Evolutionary conservation across 2,329 filamentous ascomycete species (phyloP).

Genomic region (Myrmaecium sp.): DNA sequence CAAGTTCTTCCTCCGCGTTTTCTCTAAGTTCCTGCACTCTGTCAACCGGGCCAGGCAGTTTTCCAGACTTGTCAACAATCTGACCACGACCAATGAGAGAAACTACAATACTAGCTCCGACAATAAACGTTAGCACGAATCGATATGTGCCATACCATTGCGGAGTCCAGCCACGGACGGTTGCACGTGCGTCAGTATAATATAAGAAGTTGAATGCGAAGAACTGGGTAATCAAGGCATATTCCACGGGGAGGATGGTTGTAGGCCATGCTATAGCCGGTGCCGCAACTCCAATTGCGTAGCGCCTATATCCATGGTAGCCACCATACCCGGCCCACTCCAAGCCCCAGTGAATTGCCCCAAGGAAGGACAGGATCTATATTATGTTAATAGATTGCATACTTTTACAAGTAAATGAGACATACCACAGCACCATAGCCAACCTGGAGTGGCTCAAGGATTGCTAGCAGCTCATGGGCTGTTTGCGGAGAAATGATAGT

Average conservation of each 20-base stretch:
- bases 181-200: conserved; percentile 63
- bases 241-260: conserved; percentile 65
- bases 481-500: conserved; percentile 52
- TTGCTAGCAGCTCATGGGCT: conserved; percentile 52
- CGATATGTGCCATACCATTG: conserved; percentile 79
- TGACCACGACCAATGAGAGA: conserved; percentile 71
- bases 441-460: conserved; percentile 75
- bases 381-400: conserved; percentile 1
- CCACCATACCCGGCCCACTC: conserved; percentile 59
- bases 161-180: conserved; percentile 61
- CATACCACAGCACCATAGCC: conserved; percentile 74
- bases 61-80: conserved; percentile 41
- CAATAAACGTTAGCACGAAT: conserved; percentile 80
- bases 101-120: conserved; percentile 65
- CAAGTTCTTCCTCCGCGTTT: conserved; percentile 12
- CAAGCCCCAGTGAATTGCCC: conserved; percentile 84
- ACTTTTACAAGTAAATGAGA: conserved; percentile 7
- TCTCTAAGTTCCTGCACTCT: conserved; percentile 32
- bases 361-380: conserved; percentile 81
- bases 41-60: conserved; percentile 27
- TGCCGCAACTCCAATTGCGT: conserved; percentile 65
- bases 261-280: conserved; percentile 82
- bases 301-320: conserved; percentile 58
- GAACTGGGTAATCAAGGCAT: conserved; percentile 76
- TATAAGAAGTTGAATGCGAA: conserved; percentile 71